Percentiles rank a stretch among this genome's conserved stretches.
phyloP scores from a whole-genome alignment of 257 asterid species.

The Prunella vulgaris region DNA sequence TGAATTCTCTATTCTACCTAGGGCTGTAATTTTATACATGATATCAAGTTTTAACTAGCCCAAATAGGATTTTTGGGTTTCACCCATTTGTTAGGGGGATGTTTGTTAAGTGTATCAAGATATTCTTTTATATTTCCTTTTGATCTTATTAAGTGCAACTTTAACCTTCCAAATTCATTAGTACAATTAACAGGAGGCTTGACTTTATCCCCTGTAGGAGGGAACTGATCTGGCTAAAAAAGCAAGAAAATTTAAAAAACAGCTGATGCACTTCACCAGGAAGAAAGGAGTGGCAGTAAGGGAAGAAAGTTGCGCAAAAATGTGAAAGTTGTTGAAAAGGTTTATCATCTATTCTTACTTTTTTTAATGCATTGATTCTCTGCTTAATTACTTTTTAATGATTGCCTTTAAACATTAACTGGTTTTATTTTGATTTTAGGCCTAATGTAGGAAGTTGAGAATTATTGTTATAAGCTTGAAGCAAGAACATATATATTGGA shows the following conservation, averaged over 20 bases:
- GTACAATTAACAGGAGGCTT: conserved; percentile 23
- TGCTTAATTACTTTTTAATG: neutral
- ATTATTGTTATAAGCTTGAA: no score
- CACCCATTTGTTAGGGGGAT: neutral
- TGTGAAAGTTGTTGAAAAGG: conserved; percentile 94
- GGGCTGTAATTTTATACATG: no score
- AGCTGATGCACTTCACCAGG: conserved; percentile 95
- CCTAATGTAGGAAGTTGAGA: no score
- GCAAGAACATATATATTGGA: no score
- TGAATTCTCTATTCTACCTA: no score
- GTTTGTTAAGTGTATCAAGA: conserved; percentile 64
- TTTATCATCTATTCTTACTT: conserved; percentile 12
- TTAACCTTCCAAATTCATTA: neutral
- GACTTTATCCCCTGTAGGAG: conserved; percentile 49
- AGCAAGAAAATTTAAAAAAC: conserved; percentile 85
- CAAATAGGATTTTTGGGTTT: no score
- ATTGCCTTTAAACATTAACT: neutral
- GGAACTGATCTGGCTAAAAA: conserved; percentile 93
- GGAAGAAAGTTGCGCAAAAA: conserved; percentile 99
- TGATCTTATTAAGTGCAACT: conserved; percentile 2
- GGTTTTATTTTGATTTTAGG: neutral
- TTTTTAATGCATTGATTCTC: neutral
- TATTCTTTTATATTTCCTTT: conserved; percentile 23
- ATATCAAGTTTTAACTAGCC: no score
- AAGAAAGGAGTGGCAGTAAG: conserved; percentile 83